Percentiles rank a stretch among this genome's conserved stretches.
Conservation (phyloP, 2,329 filamentous ascomycete species). For the Pseudocercospora ulei region DNA sequence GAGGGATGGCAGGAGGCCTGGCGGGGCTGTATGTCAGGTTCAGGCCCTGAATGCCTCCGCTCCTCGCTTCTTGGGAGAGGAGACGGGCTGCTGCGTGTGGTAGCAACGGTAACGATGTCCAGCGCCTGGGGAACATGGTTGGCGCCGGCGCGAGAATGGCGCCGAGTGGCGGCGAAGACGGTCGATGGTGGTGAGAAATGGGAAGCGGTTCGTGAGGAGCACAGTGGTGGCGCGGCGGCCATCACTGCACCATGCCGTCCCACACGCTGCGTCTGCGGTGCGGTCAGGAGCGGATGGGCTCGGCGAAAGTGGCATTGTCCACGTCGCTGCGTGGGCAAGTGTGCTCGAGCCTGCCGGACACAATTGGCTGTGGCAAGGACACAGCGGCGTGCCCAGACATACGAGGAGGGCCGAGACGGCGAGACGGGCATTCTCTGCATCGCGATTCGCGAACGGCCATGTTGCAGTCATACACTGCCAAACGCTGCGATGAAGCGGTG, state of each 20-base stretch:
- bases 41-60: not conserved
- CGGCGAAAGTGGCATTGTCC: not conserved
- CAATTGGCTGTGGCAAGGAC: too few species aligned
- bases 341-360: too few species aligned
- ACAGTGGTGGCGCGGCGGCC: not conserved
- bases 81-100: not conserved
- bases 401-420: too few species aligned
- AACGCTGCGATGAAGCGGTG: too few species aligned
- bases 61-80: not conserved
- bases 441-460: too few species aligned
- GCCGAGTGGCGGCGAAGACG: too few species aligned
- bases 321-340: not conserved
- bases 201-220: not conserved
- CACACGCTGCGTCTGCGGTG: not conserved
- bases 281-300: not conserved
- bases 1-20: constrained; percentile 56
- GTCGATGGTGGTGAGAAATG: not conserved
- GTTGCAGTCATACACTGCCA: too few species aligned
- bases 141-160: not conserved
- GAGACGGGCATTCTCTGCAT: too few species aligned
- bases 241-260: not conserved
- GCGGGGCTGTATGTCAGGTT: constrained; percentile 49
- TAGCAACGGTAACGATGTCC: constrained; percentile 6
- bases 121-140: not conserved
- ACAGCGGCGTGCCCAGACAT: too few species aligned